Conservation (phyloP, 345 rosid genomes). For the Heritiera littoralis region DNA sequence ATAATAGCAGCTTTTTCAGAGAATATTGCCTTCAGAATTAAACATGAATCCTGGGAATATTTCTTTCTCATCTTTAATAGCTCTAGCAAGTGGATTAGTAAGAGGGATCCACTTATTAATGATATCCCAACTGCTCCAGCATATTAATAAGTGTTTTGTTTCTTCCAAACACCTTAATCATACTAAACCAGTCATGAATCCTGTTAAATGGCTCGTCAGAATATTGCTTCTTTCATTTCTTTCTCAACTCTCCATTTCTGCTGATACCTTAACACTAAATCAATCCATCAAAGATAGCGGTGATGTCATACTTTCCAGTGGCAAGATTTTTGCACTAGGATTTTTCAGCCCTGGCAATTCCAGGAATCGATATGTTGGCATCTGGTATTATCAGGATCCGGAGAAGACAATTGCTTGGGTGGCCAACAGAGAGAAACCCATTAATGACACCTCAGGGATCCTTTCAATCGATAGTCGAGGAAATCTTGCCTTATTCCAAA, state of each 20-base stretch:
- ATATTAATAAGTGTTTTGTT: too few species aligned
- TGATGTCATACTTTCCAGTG: constrained; percentile 39
- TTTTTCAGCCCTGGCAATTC: too few species aligned
- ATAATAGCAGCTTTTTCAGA: too few species aligned
- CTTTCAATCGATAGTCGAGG: too few species aligned
- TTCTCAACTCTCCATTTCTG: constrained; percentile 25
- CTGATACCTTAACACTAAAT: constrained; percentile 31
- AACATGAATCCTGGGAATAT: too few species aligned
- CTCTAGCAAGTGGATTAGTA: not conserved
- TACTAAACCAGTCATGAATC: constrained; percentile 16
- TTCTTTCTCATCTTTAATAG: not conserved
- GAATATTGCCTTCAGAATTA: too few species aligned
- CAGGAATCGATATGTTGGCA: too few species aligned
- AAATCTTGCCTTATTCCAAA: too few species aligned
- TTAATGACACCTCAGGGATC: too few species aligned
- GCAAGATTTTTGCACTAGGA: constrained; percentile 37
- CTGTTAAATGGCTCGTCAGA: not conserved
- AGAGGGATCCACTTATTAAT: constrained; percentile 12
- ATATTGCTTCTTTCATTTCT: constrained; percentile 21
- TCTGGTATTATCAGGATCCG: too few species aligned
- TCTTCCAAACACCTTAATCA: not conserved
- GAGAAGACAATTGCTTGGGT: too few species aligned
- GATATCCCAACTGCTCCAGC: not conserved
- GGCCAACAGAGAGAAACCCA: too few species aligned
- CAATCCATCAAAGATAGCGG: constrained; percentile 41